phyloP scores from a whole-genome alignment of 1,284 basidiomycete species.

The Papiliotrema nemorosa region DNA sequence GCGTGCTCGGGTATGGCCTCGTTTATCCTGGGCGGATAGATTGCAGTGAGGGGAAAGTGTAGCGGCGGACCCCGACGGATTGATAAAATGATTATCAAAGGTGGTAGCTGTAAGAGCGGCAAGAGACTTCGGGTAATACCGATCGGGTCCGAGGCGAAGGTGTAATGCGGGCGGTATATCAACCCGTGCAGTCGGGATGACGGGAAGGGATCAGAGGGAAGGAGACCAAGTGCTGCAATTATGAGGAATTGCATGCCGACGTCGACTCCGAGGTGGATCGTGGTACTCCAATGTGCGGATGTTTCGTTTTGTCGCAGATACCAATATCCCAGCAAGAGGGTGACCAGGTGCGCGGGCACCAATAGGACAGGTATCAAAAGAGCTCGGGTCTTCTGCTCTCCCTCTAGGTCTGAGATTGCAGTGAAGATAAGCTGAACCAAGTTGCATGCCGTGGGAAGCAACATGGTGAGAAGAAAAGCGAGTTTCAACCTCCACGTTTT shows the following conservation, averaged over 20 bases:
- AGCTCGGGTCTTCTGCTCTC: constrained; percentile 12
- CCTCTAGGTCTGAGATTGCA: constrained; percentile 18
- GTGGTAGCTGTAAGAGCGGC: constrained; percentile 55
- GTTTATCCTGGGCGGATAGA: constrained; percentile 67
- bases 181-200: constrained; percentile 4
- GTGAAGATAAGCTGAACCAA: constrained; percentile 28
- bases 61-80: constrained; percentile 69
- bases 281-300: constrained; percentile 58
- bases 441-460: constrained; percentile 30
- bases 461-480: constrained; percentile 32
- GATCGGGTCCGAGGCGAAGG: constrained; percentile 11
- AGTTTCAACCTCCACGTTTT: constrained; percentile 25
- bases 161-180: constrained; percentile 12
- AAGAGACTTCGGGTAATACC: constrained; percentile 42
- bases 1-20: constrained; percentile 29
- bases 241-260: constrained; percentile 58
- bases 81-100: constrained; percentile 55
- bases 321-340: constrained; percentile 56
- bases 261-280: constrained; percentile 64
- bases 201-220: constrained; percentile 42
- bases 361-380: constrained; percentile 52
- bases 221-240: constrained; percentile 38
- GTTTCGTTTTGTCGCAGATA: constrained; percentile 58
- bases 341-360: constrained; percentile 60
- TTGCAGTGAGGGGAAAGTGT: constrained; percentile 64